Evolutionary conservation across 2,329 filamentous ascomycete species (phyloP), one percentile per base, ranked within the genome.

Genomic region (Nigrospora osmanthi): DNA sequence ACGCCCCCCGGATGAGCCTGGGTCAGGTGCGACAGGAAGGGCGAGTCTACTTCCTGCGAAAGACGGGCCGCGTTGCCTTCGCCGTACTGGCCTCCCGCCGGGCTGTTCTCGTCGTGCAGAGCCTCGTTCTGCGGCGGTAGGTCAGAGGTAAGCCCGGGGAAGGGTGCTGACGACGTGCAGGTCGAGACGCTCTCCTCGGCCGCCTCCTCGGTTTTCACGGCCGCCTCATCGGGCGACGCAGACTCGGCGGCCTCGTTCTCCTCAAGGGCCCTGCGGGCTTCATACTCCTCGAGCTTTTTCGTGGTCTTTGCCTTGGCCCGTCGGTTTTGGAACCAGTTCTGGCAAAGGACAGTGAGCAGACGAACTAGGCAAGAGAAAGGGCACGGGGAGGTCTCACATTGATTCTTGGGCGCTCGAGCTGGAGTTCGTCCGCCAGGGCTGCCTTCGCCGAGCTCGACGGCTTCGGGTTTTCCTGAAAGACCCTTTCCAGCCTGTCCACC

Each of bases 311-410:
- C 77, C 61, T 80, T 77, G 43, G 80, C 80, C 42, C 80, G 72
- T 47, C 80, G 69, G 57, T 84, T 84, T 53, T 84, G 80, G 56
- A 84, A 84, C 80, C 80, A 84, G 57, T 84, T 84, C 80, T 83
- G 43, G 11, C 17, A 48, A 31, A 15, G 15, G 3, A n/a, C 23
- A 49, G 60, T 45, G 59, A 56, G 41, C 28, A 38, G 11, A n/a
- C 13, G 9, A 15, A n/a, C 12, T 17, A 19, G 12, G 36, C 31
- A 16, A 3, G 2, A 28, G 4, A 11, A 37, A 30, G 38, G n/a
- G 32, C 14, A 19, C 34, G 46, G 45, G 17, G 37, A n/a, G 23
- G 14, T 64, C 65, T 52, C 63, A 83, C 80, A 55, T 83, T 83
- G 51, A 83, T 82, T 50, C 79, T 71, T 15, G 79, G 73, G 51